Evolutionary conservation across 805 yeast species (phyloP).

Genomic region (Wickerhamiella sorbophila): DNA sequence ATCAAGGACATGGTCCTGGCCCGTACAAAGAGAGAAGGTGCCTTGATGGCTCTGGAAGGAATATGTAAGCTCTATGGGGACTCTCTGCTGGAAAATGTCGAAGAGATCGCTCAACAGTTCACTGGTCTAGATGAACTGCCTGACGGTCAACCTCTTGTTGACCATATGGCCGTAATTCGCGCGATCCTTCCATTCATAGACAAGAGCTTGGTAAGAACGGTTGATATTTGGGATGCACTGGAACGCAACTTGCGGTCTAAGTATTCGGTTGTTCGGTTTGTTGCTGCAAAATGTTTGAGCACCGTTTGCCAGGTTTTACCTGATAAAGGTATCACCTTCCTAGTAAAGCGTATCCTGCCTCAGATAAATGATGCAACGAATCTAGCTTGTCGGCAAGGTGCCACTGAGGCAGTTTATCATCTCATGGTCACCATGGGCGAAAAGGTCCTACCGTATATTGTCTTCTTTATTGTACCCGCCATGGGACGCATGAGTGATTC

Average conservation of each 20-base stretch:
- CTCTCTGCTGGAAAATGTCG: slow-evolving; percentile 42
- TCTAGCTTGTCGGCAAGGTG: slow-evolving; percentile 72
- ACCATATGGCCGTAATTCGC: slow-evolving; percentile 68
- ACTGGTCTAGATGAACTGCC: slow-evolving; percentile 9
- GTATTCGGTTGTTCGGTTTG: slow-evolving; percentile 75
- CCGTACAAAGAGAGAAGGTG: slow-evolving; percentile 72
- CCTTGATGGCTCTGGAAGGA: slow-evolving; percentile 49
- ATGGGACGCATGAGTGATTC: slow-evolving; percentile 97
- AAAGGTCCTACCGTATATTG: slow-evolving; percentile 82
- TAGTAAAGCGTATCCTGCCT: slow-evolving; percentile 69
- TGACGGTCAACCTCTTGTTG: slow-evolving; percentile 54
- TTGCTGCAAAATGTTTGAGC: slow-evolving; percentile 82
- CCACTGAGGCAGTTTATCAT: slow-evolving; percentile 82
- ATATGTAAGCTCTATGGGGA: slow-evolving; percentile 41
- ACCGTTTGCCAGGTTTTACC: slow-evolving; percentile 59
- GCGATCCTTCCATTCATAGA: slow-evolving; percentile 56
- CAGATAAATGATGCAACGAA: slow-evolving; percentile 63
- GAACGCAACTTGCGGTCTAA: slow-evolving; percentile 44
- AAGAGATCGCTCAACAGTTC: slow-evolving; percentile 48
- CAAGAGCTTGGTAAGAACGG: slow-evolving; percentile 28
- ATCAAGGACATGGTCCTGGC: slow-evolving; percentile 43
- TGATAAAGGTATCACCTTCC: slow-evolving; percentile 54
- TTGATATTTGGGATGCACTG: slow-evolving; percentile 42
- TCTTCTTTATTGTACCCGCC: slow-evolving; percentile 89
- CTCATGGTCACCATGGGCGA: slow-evolving; percentile 74